These are phyloP conservation scores for Penicillium concentricum DNA, from an alignment of 2,329 filamentous ascomycete species.

Conservation along the genomic window DNA sequence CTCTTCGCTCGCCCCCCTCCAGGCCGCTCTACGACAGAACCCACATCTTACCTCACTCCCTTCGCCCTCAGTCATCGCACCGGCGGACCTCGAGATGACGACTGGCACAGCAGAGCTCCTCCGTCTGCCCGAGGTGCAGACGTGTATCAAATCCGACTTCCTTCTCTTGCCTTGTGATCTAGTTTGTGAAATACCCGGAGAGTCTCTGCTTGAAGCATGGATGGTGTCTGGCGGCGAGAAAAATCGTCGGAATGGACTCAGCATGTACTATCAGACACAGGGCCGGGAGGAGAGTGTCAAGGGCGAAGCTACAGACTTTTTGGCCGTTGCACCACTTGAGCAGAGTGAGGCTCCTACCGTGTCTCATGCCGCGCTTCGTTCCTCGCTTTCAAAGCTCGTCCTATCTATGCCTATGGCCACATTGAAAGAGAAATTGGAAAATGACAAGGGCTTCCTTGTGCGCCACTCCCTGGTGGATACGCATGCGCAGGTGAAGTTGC, in stretches of 20 bases:
- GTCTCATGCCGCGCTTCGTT: conserved; percentile 1
- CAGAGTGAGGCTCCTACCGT: conserved; percentile 43
- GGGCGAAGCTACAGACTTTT: conserved; percentile 88
- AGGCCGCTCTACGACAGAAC: conserved; percentile 50
- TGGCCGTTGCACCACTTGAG: conserved; percentile 71
- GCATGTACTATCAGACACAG: conserved; percentile 89
- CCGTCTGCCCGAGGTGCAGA: conserved; percentile 75
- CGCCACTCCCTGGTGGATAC: conserved; percentile 73
- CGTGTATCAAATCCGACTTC: conserved; percentile 80
- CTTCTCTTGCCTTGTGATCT: conserved; percentile 89
- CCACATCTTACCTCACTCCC: conserved; percentile 52
- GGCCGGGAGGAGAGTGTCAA: conserved; percentile 70
- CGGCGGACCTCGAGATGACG: conserved; percentile 72
- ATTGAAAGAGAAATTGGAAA: conserved; percentile 76
- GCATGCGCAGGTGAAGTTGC: conserved; percentile 74
- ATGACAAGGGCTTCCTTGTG: conserved; percentile 64
- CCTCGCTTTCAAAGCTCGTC: conserved; percentile 69
- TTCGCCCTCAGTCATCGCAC: conserved; percentile 70
- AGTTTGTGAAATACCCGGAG: conserved; percentile 83
- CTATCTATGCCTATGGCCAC: conserved; percentile 86
- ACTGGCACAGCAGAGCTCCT: conserved; percentile 89
- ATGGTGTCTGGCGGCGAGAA: conserved; percentile 69
- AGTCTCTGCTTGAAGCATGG: conserved; percentile 84
- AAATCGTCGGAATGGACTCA: conserved; percentile 72
- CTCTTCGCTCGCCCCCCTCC: conserved; percentile 42